phyloP scores from a whole-genome alignment of 2,329 filamentous ascomycete genomes.

The Fusarium sp. region DNA sequence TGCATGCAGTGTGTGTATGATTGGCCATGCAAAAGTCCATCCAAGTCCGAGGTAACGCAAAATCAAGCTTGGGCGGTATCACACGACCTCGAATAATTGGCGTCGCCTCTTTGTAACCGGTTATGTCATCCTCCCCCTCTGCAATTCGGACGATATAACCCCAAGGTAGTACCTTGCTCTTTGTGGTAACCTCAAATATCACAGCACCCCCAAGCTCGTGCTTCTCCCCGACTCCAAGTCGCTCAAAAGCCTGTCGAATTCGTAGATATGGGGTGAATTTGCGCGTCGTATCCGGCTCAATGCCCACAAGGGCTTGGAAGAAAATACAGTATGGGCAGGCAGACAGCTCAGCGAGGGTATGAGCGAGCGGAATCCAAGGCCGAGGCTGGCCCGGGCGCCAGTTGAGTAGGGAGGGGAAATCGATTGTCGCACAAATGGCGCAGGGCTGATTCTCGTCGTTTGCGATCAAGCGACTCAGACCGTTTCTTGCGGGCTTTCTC shows the following conservation, averaged over 20 bases:
- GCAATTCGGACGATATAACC: conserved; percentile 54
- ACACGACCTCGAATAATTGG: conserved; percentile 51
- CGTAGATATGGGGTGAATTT: conserved; percentile 57
- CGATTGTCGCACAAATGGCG: conserved; percentile 52
- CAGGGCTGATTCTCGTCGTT: conserved; percentile 50
- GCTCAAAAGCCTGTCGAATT: conserved; percentile 56
- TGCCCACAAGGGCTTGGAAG: conserved; percentile 54
- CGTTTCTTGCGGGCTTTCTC: conserved; percentile 48
- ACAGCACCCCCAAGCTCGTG: conserved; percentile 54
- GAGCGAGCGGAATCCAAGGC: conserved; percentile 55
- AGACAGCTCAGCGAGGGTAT: conserved; percentile 49
- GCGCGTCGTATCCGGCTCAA: conserved; percentile 47
- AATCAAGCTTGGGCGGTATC: conserved; percentile 50
- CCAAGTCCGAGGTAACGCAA: conserved; percentile 52
- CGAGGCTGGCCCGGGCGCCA: conserved; percentile 54
- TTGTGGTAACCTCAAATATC: conserved; percentile 55
- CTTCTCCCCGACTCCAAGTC: conserved; percentile 54
- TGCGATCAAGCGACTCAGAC: conserved; percentile 48
- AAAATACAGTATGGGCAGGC: conserved; percentile 57
- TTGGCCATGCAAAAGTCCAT: conserved; percentile 53
- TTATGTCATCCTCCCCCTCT: conserved; percentile 45
- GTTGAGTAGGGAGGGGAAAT: conserved; percentile 54
- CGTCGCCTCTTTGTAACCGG: conserved; percentile 39
- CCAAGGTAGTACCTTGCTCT: conserved; percentile 54
- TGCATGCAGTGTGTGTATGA: conserved; percentile 47